These are phyloP conservation scores for Lodderomyces elongisporus DNA, from an alignment of 1,139 yeast genomes.

Conservation along the genomic window DNA sequence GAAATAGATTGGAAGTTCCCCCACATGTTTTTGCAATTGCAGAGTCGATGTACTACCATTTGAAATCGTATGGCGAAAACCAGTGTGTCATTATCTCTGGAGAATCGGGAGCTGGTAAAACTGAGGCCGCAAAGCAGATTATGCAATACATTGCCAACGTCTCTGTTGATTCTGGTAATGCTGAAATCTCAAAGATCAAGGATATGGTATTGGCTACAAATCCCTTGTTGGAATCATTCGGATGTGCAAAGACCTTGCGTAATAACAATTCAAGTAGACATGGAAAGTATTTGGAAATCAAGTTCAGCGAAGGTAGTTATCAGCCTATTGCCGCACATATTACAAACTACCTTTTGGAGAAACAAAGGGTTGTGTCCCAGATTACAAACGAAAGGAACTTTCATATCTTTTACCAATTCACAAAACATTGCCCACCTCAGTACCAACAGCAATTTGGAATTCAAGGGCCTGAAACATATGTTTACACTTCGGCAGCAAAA, in stretches of 20 bases:
- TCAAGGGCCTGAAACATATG: constrained; percentile 88
- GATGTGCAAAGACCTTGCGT: constrained; percentile 96
- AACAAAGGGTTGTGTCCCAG: constrained; percentile 93
- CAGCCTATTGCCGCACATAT: constrained; percentile 96
- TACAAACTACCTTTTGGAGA: constrained; percentile 89
- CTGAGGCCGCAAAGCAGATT: constrained; percentile 97
- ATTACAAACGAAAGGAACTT: constrained; percentile 89
- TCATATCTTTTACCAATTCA: constrained; percentile 94
- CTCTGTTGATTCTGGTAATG: constrained; percentile 38
- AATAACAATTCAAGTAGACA: constrained; percentile 96
- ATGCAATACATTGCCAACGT: constrained; percentile 98
- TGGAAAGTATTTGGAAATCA: constrained; percentile 93
- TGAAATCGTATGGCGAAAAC: constrained; percentile 90
- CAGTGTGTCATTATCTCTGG: constrained; percentile 99
- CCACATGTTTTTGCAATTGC: constrained; percentile 99
- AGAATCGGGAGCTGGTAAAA: constrained; percentile 98
- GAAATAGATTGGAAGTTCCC: constrained; percentile 93
- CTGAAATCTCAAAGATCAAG: constrained; percentile 73
- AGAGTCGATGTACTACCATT: constrained; percentile 91
- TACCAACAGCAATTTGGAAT: constrained; percentile 84
- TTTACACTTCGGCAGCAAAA: constrained; percentile 81
- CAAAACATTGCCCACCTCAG: constrained; percentile 82
- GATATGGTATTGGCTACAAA: constrained; percentile 98
- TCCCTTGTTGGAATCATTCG: constrained; percentile 93
- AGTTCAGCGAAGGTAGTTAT: constrained; percentile 64